phyloP scores from a whole-genome alignment of 2,329 filamentous ascomycete genomes.

The Diplodia mutila region DNA sequence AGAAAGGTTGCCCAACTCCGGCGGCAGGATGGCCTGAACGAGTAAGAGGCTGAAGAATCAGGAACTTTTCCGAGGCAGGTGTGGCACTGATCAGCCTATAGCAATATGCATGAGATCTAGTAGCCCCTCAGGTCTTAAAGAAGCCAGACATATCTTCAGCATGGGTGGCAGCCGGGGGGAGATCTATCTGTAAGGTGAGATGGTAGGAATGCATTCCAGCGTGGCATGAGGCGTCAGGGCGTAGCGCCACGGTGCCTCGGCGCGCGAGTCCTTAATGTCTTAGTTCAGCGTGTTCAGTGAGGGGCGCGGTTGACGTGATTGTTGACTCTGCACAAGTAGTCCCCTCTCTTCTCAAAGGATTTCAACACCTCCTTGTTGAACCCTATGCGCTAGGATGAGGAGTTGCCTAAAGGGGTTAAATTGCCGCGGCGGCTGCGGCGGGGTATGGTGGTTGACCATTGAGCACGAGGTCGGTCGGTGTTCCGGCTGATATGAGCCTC shows the following conservation, averaged over 20 bases:
- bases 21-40: neutral
- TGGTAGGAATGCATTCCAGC: neutral
- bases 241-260: neutral
- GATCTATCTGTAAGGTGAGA: neutral
- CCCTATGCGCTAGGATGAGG: neutral
- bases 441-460: neutral
- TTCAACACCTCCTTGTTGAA: neutral
- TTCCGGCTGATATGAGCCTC: neutral
- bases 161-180: neutral
- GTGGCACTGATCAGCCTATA: neutral
- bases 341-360: neutral
- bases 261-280: neutral
- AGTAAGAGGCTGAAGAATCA: neutral
- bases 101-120: neutral
- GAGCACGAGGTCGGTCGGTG: neutral
- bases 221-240: conserved; percentile 6
- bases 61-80: neutral
- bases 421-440: neutral
- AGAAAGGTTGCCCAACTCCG: neutral
- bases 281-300: neutral
- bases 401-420: neutral
- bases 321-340: neutral
- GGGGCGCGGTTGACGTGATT: neutral
- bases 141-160: neutral
- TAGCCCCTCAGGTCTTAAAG: neutral